phyloP scores from a whole-genome alignment of 352 stramenopile genomes.

The Paralagenidium karlingii region DNA sequence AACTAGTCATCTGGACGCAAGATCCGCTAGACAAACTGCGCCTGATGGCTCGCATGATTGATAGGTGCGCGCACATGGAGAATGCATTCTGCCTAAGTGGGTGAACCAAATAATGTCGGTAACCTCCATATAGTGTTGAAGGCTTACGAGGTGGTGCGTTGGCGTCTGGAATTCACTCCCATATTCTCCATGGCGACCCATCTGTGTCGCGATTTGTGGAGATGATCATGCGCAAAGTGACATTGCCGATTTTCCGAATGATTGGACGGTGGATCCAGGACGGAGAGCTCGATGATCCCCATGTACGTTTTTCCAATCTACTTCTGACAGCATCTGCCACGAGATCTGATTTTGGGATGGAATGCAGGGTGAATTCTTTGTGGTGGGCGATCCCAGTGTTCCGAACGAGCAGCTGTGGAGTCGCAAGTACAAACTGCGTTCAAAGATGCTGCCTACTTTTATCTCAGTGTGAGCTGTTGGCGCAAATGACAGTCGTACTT shows the following conservation, averaged over 20 bases:
- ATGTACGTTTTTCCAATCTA: slow-evolving; percentile 26
- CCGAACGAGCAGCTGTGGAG: slow-evolving; percentile 74
- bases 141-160: slow-evolving; percentile 79
- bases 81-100: background rate
- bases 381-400: slow-evolving; percentile 57
- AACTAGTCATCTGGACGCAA: slow-evolving; percentile 85
- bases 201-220: slow-evolving; percentile 54
- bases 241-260: slow-evolving; percentile 75
- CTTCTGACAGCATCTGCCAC: background rate
- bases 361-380: slow-evolving; percentile 76
- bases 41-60: slow-evolving; percentile 81
- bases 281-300: slow-evolving; percentile 71
- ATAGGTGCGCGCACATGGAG: slow-evolving; percentile 28
- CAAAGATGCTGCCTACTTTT: slow-evolving; percentile 80
- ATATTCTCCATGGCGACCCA: slow-evolving; percentile 86
- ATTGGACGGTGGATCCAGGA: slow-evolving; percentile 83
- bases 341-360: background rate
- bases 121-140: slow-evolving; percentile 53
- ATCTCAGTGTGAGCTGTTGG: slow-evolving; percentile 51
- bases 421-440: slow-evolving; percentile 75
- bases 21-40: slow-evolving; percentile 80
- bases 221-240: slow-evolving; percentile 66
- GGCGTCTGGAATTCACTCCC: slow-evolving; percentile 82
- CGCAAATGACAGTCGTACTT: no score
- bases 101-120: background rate